Base-by-base conservation (phyloP, 208 protist species). In the Trypanosoma cruzi region DNA sequence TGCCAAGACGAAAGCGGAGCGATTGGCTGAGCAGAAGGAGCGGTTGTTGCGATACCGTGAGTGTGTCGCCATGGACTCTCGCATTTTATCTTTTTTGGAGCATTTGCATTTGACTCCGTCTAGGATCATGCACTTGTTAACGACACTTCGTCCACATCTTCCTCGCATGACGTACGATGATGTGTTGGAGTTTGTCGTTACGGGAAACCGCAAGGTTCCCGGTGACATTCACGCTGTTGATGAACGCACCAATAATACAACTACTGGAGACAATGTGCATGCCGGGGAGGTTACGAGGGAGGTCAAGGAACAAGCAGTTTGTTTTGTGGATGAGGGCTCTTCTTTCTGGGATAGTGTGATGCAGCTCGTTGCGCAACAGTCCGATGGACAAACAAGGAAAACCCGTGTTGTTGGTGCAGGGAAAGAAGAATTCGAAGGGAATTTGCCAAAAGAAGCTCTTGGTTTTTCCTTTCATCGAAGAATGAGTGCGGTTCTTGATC, bases 151-250 rank as follows among this genome's bases (percentile, higher is more conserved):
- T 0, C 37, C 69, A 16, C 62, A 82, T 14, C 18, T 89, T 18
- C 65, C 62, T 26, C 65, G 26, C n/a, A 83, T 95, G 64, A 82
- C 83, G 5, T 80, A 81, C 0, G 87, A 95, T 48, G 85, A 91
- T 26, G 65, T 95, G 29, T 75, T 95, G 3, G 90, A 95, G 75
- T 95, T 71, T 61, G 20, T 93, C 11, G 87, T 95, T 20, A 86
- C 85, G 14, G 90, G 90, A 6, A 80, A 68, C n/a, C 58, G 59
- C 2, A 54, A 77, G 48, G 81, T 95, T n/a, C 90, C 90, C 0
- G 22, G 28, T 0, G 90, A 95, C 63, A 89, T 95, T 74, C 40
- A 69, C 46, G 75, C 77, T n/a, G 55, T 66, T n/a, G 50, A 73
- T 24, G 64, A 62, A 24, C 13, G 24, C 1, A 32, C 13, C 6